These are phyloP conservation scores for Powellomyces hirtus DNA, from an alignment of 192 early-diverging fungal species.

Conservation along the genomic window DNA sequence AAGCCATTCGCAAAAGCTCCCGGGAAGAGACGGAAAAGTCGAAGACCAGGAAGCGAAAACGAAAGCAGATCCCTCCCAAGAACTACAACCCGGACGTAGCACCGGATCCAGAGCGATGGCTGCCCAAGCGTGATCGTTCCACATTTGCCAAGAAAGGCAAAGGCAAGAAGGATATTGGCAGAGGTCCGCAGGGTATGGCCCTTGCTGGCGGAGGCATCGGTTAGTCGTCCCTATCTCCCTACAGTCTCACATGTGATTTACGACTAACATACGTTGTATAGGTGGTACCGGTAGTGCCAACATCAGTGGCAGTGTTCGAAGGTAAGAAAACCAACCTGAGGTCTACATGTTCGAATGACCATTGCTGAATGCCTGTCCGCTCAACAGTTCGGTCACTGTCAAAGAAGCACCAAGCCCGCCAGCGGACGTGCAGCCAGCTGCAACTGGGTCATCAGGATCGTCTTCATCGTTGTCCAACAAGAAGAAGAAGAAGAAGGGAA, in stretches of 20 bases:
- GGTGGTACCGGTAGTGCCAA: slow-evolving; percentile 70
- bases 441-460: no score
- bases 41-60: slow-evolving; percentile 47
- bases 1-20: slow-evolving; percentile 27
- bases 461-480: no score
- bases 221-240: not conserved
- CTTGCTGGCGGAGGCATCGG: slow-evolving; percentile 68
- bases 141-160: slow-evolving; percentile 54
- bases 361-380: no score
- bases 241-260: not conserved
- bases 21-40: slow-evolving; percentile 29
- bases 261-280: not conserved
- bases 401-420: no score
- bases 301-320: no score
- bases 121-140: slow-evolving; percentile 64
- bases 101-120: slow-evolving; percentile 72
- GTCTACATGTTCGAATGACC: no score
- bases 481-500: no score
- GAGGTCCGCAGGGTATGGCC: slow-evolving; percentile 63
- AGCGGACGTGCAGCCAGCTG: no score
- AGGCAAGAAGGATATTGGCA: slow-evolving; percentile 54
- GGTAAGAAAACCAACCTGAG: no score
- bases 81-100: slow-evolving; percentile 46
- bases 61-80: slow-evolving; percentile 57
- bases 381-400: no score